A percentile compares a stretch with the other conserved stretches of the same genome.
Conservation (phyloP, 139 green algal genomes). For the Coelastrella sp. region DNA sequence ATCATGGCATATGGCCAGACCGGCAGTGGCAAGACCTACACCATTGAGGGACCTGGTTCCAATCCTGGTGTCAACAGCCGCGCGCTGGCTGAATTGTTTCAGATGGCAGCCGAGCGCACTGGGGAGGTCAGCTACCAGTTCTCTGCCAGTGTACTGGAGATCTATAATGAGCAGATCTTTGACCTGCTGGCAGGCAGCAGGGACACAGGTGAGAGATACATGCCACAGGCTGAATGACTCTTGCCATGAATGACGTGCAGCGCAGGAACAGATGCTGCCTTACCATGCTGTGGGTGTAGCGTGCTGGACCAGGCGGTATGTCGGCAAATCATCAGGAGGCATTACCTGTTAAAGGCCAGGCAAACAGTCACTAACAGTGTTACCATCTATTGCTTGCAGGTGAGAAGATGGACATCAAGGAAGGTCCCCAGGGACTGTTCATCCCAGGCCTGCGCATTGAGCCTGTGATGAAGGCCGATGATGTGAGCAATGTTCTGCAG, state of each 20-base stretch:
- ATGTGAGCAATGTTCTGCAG: conserved; percentile 61
- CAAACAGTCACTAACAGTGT: not conserved
- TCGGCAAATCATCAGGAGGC: no score
- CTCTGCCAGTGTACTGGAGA: conserved; percentile 75
- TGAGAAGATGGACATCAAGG: conserved; percentile 76
- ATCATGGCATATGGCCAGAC: conserved; percentile 90
- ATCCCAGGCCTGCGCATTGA: conserved; percentile 64
- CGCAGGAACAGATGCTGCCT: no score
- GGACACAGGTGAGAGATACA: conserved; percentile 36
- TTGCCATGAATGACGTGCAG: no score
- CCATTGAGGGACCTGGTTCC: conserved; percentile 67
- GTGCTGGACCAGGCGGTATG: no score
- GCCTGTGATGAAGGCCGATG: conserved; percentile 53
- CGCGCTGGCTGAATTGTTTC: conserved; percentile 88
- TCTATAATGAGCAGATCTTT: conserved; percentile 86
- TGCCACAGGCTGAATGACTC: not conserved
- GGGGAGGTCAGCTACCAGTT: conserved; percentile 66
- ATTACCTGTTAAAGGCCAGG: not conserved
- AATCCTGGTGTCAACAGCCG: conserved; percentile 86
- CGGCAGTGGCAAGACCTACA: conserved; percentile 81
- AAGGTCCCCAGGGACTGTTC: conserved; percentile 62
- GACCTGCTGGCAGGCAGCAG: conserved; percentile 65
- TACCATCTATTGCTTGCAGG: conserved; percentile 34
- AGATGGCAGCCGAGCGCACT: conserved; percentile 64
- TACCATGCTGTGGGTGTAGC: no score